Evolutionary conservation across 257 asterid genomes (phyloP).

Genomic region (Capsicum pubescens): DNA sequence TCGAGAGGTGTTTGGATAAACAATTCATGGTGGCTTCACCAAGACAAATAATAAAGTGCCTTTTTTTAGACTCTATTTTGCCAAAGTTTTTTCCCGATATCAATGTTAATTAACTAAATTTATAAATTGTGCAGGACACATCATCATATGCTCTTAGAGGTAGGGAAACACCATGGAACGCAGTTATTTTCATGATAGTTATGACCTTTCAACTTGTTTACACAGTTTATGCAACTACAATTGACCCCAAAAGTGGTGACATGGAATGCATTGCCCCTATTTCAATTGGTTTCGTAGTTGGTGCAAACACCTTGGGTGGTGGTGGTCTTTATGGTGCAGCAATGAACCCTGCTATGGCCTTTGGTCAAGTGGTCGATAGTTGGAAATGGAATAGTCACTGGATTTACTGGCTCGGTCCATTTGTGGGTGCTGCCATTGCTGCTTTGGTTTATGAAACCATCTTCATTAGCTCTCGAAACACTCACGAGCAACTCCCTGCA

Average conservation of each 20-base stretch:
- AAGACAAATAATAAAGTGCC: too few relatives aligned
- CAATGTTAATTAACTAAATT: background rate
- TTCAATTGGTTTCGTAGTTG: slow-evolving; percentile 77
- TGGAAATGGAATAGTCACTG: slow-evolving; percentile 60
- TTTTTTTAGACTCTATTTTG: too few relatives aligned
- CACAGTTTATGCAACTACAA: slow-evolving; percentile 45
- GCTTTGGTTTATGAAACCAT: slow-evolving; percentile 60
- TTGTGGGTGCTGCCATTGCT: slow-evolving; percentile 66
- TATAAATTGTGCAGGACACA: slow-evolving; percentile 50
- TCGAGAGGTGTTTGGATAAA: too few relatives aligned
- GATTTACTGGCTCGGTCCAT: slow-evolving; percentile 61
- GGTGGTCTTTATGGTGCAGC: slow-evolving; percentile 76
- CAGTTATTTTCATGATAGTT: slow-evolving; percentile 66
- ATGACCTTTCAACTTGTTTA: slow-evolving; percentile 67
- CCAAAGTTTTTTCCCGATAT: too few relatives aligned
- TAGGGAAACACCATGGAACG: slow-evolving; percentile 59
- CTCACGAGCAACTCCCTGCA: slow-evolving; percentile 60
- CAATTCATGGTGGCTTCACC: too few relatives aligned
- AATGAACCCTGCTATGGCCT: slow-evolving; percentile 86
- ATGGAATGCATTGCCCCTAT: slow-evolving; percentile 72
- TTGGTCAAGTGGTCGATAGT: slow-evolving; percentile 79
- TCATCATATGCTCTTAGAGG: slow-evolving; percentile 64
- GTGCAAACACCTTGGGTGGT: slow-evolving; percentile 79
- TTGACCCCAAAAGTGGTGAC: slow-evolving; percentile 82
- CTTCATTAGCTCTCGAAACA: slow-evolving; percentile 47